These are phyloP conservation scores for Rubus parviflorus DNA, from an alignment of 306 rosid species.

Conservation along the genomic window DNA sequence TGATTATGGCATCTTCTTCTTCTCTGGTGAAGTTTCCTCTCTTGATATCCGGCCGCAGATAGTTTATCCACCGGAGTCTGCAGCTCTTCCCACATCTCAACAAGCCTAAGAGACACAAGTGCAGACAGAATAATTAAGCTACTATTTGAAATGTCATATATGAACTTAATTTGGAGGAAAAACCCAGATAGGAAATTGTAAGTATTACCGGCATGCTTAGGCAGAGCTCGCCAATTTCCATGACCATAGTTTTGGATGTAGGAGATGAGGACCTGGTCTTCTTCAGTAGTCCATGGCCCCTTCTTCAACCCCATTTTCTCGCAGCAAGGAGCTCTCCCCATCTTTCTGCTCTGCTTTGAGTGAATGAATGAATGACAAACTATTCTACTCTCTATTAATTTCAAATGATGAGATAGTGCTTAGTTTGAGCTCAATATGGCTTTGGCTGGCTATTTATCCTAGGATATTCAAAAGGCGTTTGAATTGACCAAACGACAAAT, in stretches of 20 bases:
- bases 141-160: too few species aligned
- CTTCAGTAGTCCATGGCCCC: conserved; percentile 92
- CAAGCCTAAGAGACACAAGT: conserved; percentile 45
- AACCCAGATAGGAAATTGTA: too few species aligned
- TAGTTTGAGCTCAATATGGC: conserved; percentile 4
- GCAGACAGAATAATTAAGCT: too few species aligned
- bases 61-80: conserved; percentile 85
- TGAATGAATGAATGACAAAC: not conserved
- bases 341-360: conserved; percentile 17
- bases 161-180: too few species aligned
- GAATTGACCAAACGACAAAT: conserved; percentile 32
- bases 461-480: conserved; percentile 11
- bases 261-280: conserved; percentile 68
- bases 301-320: conserved; percentile 87
- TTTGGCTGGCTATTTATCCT: conserved; percentile 47
- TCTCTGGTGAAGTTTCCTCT: conserved; percentile 88
- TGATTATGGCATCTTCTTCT: conserved; percentile 72
- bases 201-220: conserved; percentile 78
- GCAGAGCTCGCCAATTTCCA: conserved; percentile 97
- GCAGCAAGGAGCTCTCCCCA: conserved; percentile 99
- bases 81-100: conserved; percentile 97
- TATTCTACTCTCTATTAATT: not conserved
- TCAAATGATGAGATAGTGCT: not conserved
- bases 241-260: conserved; percentile 66
- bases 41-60: conserved; percentile 82